Percentiles rank a stretch among this genome's conserved stretches.
phyloP scores from a whole-genome alignment of 2,329 filamentous ascomycete genomes.

The Cyphellophora attinorum region DNA sequence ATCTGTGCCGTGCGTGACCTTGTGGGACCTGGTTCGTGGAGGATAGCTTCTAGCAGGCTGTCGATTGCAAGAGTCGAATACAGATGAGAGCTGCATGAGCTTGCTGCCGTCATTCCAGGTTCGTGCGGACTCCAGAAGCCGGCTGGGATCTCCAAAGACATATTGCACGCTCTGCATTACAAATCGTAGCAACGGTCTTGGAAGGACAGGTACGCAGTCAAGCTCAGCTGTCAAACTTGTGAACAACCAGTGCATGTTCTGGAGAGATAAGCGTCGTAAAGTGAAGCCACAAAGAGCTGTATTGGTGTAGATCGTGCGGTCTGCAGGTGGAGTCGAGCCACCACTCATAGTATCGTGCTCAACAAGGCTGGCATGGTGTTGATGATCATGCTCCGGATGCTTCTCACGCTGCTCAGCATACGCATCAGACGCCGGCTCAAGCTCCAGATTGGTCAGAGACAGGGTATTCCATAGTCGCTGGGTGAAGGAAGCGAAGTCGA shows the following conservation, averaged over 20 bases:
- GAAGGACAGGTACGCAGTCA: background rate
- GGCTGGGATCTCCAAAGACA: slow-evolving; percentile 29
- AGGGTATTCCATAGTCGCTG: slow-evolving; percentile 42
- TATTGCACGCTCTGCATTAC: slow-evolving; percentile 35
- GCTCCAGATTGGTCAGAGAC: too few species aligned
- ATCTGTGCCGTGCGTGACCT: background rate
- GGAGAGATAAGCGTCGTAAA: slow-evolving; percentile 6
- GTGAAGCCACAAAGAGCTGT: background rate
- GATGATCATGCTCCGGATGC: too few species aligned
- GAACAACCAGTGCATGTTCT: slow-evolving; percentile 5
- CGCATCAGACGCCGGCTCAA: too few species aligned
- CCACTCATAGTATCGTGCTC: too few species aligned
- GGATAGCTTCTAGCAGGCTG: background rate
- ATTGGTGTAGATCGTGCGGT: too few species aligned
- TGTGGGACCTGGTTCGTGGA: background rate
- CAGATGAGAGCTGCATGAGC: too few species aligned
- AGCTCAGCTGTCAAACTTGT: background rate
- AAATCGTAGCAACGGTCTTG: slow-evolving; percentile 26
- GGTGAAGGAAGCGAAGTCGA: slow-evolving; percentile 53
- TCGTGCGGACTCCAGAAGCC: slow-evolving; percentile 33
- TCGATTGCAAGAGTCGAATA: too few species aligned
- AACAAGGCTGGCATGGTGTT: too few species aligned
- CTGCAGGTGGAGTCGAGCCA: too few species aligned
- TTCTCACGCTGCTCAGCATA: too few species aligned
- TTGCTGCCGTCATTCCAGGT: background rate